Percentiles rank a stretch among this genome's conserved stretches.
phyloP scores from a whole-genome alignment of 768 basidiomycete species.

The Steccherinum ochraceum region DNA sequence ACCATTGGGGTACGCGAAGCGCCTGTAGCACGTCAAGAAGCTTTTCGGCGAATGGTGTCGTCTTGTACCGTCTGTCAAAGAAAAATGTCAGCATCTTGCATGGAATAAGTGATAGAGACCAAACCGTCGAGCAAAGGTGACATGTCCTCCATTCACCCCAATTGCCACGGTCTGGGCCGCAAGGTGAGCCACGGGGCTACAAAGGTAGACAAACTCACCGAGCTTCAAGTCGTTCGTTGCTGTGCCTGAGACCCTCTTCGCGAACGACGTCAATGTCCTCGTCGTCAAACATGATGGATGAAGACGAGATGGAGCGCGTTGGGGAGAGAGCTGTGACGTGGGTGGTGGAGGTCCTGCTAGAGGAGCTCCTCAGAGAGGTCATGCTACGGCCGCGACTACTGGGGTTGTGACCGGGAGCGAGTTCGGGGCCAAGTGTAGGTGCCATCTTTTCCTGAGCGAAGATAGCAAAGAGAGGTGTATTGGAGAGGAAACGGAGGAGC shows the following conservation, averaged over 20 bases:
- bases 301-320: constrained; percentile 20
- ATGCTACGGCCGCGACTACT: background rate
- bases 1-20: constrained; percentile 59
- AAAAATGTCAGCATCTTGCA: constrained; percentile 14
- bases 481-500: background rate
- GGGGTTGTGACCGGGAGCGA: background rate
- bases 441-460: constrained; percentile 4
- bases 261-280: constrained; percentile 36
- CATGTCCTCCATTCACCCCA: constrained; percentile 15
- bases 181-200: constrained; percentile 13
- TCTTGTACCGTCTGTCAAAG: constrained; percentile 55
- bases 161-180: constrained; percentile 16
- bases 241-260: constrained; percentile 58
- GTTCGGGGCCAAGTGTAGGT: constrained; percentile 8
- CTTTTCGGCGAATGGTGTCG: constrained; percentile 44
- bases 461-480: background rate
- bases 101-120: constrained; percentile 18
- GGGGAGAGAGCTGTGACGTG: constrained; percentile 2
- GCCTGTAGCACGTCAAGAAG: constrained; percentile 50
- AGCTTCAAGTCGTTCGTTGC: constrained; percentile 48
- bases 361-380: background rate
- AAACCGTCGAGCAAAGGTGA: constrained; percentile 21
- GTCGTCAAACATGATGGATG: constrained; percentile 31
- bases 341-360: constrained; percentile 10
- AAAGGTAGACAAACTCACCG: constrained; percentile 49